Conservation (phyloP, 805 yeast species). For the Peterozyma xylosa region DNA sequence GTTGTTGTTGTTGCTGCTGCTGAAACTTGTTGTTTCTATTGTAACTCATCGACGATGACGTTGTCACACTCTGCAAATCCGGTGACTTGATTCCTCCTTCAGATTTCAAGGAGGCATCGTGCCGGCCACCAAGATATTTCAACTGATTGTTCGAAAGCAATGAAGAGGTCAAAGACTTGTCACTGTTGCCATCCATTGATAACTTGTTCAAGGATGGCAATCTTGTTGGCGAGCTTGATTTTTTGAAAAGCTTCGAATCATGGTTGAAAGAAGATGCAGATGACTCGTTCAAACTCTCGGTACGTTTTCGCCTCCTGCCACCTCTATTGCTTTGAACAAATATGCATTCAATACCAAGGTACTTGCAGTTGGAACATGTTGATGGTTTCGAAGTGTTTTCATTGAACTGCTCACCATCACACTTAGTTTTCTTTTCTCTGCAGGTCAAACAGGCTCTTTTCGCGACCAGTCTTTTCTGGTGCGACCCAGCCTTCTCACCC, state of each 20-base stretch:
- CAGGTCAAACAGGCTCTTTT: slow-evolving; percentile 57
- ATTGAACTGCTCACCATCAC: slow-evolving; percentile 47
- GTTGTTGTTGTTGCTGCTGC: not conserved
- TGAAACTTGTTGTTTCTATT: not conserved
- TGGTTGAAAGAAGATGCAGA: not conserved
- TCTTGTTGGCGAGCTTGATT: no score
- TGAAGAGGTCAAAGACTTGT: no score
- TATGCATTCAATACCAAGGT: slow-evolving; percentile 39
- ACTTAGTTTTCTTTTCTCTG: slow-evolving; percentile 57
- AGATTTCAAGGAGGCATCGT: no score
- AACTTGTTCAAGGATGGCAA: no score
- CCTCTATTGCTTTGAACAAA: slow-evolving; percentile 53
- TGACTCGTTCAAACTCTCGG: not conserved
- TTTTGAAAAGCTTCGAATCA: no score
- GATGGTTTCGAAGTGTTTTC: slow-evolving; percentile 11
- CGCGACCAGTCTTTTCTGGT: slow-evolving; percentile 40
- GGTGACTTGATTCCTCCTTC: no score
- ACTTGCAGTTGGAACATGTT: slow-evolving; percentile 42
- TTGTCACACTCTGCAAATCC: no score
- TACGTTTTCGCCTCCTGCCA: slow-evolving; percentile 37
- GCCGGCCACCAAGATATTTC: no score
- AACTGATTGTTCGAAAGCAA: no score
- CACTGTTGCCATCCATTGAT: no score
- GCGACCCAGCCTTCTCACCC: no score
- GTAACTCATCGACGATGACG: no score